phyloP scores from a whole-genome alignment of 1,139 yeast genomes.

The Geotrichum bryndzae region DNA sequence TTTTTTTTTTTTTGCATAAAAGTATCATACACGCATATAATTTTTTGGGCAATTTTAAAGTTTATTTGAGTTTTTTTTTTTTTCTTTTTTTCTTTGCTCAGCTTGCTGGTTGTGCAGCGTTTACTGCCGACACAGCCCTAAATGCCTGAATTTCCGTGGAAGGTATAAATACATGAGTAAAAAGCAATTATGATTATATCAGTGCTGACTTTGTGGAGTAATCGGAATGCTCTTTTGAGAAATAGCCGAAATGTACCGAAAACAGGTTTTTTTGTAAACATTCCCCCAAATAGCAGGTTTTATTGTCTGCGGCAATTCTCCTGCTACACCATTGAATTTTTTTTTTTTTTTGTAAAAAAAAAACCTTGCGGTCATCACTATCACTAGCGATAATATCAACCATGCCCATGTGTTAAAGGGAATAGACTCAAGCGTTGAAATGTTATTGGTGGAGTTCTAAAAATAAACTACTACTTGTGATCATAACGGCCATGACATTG shows the following conservation, averaged over 20 bases:
- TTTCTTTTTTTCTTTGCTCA: neutral
- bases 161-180: neutral
- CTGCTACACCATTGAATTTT: neutral
- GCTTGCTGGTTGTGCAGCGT: neutral
- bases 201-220: neutral
- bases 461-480: neutral
- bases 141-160: neutral
- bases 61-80: neutral
- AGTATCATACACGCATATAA: neutral
- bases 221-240: neutral
- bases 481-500: neutral
- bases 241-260: neutral
- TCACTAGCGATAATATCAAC: too few species aligned
- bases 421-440: neutral
- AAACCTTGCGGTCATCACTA: neutral
- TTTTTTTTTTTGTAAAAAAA: neutral
- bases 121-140: neutral
- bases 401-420: too few species aligned
- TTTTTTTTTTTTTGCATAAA: neutral
- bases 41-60: neutral
- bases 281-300: neutral
- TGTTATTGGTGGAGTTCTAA: neutral
- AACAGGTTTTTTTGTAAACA: neutral
- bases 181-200: neutral
- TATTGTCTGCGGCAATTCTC: neutral